Base-by-base conservation (phyloP, 495 filamentous ascomycete genomes). In the Margaritispora aquatica region DNA sequence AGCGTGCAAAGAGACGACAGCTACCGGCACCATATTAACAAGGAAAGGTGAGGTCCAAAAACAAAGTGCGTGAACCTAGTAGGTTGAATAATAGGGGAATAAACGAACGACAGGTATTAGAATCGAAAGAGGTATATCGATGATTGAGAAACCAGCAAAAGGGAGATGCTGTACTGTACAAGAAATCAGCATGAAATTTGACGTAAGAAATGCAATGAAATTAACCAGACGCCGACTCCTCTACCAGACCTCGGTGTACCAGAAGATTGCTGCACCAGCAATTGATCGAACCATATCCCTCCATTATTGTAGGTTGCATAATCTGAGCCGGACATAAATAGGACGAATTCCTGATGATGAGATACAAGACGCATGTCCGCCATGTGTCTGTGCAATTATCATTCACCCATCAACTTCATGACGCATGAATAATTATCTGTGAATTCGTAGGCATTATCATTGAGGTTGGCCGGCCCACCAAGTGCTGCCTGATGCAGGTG, bases 271-370 rank as follows among this genome's bases (percentile, higher is more conserved):
- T 53, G 56, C 61, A 59, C 52, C 20, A 36, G 61, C 62, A 63
- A 67, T 66, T 63, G 65, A 68, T 70, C 68, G 66, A 67, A 64
- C 27, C 61, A 44, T 44, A 44, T 31, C 23, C 58, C 48, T 38
- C 57, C 55, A 61, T 61, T 58, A 46, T 26, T 55, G 2, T 29
- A 23, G 34, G n/a, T 51, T 31, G 36, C 29, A 23, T 36, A n/a
- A 29, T 36, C 8, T 46, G 29, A 31, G 41, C 8, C 19, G 19
- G 15, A 26, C 46, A 29, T 55, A 20, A 23, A 51, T 34, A 52
- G 23, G 23, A 21, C 57, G 13, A 26, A 2, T n/a, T 47, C 23
- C 24, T 50, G 26, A 26, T 59, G 54, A 63, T 63, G 58, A 31
- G 21, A 53, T 57, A 31, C 21, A 26, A 26, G 54, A 62, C 47